These are phyloP conservation scores for Leptosphaerulina australis DNA, from an alignment of 2,329 filamentous ascomycete species.

Conservation along the genomic window DNA sequence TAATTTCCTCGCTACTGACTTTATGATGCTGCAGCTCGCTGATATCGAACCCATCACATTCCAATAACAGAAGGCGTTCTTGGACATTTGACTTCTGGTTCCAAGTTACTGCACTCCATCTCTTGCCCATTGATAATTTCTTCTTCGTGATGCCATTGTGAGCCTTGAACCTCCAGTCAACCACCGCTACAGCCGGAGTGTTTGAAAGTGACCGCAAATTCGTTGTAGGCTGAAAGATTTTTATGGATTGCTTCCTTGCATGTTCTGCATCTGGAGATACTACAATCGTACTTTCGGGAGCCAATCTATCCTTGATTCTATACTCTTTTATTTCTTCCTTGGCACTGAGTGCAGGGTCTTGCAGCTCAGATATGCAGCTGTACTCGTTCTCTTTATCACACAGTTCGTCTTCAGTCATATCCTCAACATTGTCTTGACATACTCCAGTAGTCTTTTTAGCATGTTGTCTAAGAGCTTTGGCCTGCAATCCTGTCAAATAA, in stretches of 20 bases:
- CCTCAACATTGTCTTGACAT: not conserved
- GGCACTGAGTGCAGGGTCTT: no score
- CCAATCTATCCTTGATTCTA: not conserved
- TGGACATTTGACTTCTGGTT: slow-evolving; percentile 9
- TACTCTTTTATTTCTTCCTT: not conserved
- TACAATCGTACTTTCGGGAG: no score
- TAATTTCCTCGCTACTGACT: not conserved
- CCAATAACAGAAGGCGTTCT: slow-evolving; percentile 8
- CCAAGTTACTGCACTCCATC: slow-evolving; percentile 14
- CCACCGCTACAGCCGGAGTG: not conserved
- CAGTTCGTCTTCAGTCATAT: not conserved
- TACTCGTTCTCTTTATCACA: not conserved
- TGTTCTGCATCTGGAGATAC: not conserved
- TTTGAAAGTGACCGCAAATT: not conserved
- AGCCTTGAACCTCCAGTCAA: slow-evolving; percentile 6
- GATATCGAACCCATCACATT: slow-evolving; percentile 1
- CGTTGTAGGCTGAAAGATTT: not conserved
- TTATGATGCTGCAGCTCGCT: not conserved
- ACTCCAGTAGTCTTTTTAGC: not conserved
- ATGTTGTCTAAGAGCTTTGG: not conserved
- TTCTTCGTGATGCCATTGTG: not conserved
- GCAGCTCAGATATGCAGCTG: not conserved
- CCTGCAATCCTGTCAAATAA: not conserved
- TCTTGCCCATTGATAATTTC: slow-evolving; percentile 3
- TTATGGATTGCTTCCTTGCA: no score